Evolutionary conservation across 768 basidiomycete genomes (phyloP), one percentile per base, ranked within the genome.

Genomic region (Pseudohyphozyma bogoriensis): DNA sequence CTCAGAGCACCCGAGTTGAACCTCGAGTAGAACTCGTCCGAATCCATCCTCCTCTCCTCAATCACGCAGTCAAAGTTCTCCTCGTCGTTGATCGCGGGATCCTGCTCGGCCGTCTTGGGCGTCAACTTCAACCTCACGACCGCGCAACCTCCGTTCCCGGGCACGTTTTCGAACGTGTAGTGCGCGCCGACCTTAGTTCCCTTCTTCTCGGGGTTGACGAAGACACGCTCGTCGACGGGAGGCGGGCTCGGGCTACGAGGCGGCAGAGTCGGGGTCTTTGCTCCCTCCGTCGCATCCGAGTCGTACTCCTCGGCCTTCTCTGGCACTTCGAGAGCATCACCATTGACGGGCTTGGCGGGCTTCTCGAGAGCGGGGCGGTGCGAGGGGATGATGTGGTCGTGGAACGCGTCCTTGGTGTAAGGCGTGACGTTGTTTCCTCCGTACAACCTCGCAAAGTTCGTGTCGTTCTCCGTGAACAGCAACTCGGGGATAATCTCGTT

Each of bases 351-450:
- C 13, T 54, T 31, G 44, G 35, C 47, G 54, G 46, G 49, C 44
- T 46, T 33, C 16, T 56, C 61, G 39, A 71, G 67, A 12, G 68
- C 76, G 8, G 86, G 86, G 44, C 88, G 84, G 73, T 97, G 93
- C 8, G 79, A 79, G 1, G 83, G 83, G 66, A 99, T 85, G 73
- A 99, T 89, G 73, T 97, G 89, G 74, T 99, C 92, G 69, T 99
- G 93, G 79, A 99, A 99, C 15, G 87, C 92, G 71, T 99, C 95
- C 76, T 99, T 99, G 70, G 87, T 87, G 70, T 84, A 91, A 3
- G 81, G 79, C 0, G 84, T 83, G 54, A 80, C 78, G 76, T 99
- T 99, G 66, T 83, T 77, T 10, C 87, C 91, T 26, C 85, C 86
- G 72, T 96, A 99, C 29, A 99, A 79, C 56, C 95, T 82, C 71